A percentile compares a stretch with the other conserved stretches of the same genome.
phyloP scores from a whole-genome alignment of 139 green algal species.

The Monoraphidium neglectum region DNA sequence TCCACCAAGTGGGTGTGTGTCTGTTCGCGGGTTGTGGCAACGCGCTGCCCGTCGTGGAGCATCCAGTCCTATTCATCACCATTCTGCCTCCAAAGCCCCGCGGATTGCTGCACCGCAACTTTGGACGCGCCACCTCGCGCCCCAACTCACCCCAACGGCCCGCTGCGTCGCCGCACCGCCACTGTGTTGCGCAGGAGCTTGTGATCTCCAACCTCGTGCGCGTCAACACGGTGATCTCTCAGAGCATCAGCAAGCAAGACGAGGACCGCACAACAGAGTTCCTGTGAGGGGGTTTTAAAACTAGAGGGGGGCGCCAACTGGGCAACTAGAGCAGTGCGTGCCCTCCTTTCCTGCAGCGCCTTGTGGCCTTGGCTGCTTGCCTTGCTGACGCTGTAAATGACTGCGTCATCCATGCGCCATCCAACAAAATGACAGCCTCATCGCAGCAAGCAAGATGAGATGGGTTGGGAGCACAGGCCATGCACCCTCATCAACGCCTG shows the following conservation, averaged over 20 bases:
- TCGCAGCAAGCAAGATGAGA: background rate
- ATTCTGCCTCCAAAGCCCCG: too few species aligned
- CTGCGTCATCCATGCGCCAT: background rate
- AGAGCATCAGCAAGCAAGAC: conserved; percentile 39
- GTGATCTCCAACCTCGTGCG: conserved; percentile 48
- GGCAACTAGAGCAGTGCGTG: too few species aligned
- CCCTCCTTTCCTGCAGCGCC: conserved; percentile 14
- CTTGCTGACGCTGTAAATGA: background rate
- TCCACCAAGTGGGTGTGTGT: conserved; percentile 1
- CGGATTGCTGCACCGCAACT: too few species aligned
- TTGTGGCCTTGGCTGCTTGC: background rate
- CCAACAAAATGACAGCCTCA: background rate
- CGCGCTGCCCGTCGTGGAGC: too few species aligned
- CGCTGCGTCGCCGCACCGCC: too few species aligned
- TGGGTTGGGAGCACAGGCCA: background rate
- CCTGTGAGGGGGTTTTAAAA: conserved; percentile 23
- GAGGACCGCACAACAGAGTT: conserved; percentile 48
- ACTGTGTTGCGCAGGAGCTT: conserved; percentile 50
- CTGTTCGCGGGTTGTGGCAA: too few species aligned
- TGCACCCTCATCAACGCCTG: too few species aligned
- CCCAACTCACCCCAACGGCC: too few species aligned
- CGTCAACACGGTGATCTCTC: conserved; percentile 35
- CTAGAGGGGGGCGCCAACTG: background rate
- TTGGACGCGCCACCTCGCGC: too few species aligned
- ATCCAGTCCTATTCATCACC: too few species aligned